phyloP scores from a whole-genome alignment of 805 yeast species.

The Brettanomyces custersianus region DNA sequence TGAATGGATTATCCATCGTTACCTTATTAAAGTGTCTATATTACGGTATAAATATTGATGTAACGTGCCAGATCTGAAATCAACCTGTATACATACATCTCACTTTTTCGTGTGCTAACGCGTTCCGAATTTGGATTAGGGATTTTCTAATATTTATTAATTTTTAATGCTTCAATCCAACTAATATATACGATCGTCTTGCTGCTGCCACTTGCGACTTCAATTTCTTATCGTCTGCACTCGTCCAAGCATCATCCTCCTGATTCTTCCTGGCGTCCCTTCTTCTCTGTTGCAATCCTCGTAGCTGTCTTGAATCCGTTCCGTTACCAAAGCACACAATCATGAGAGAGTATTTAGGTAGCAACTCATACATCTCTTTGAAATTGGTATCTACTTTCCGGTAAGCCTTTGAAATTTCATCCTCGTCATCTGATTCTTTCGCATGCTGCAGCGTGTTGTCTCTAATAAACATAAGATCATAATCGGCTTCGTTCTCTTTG shows the following conservation, averaged over 20 bases:
- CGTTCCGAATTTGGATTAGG: too few species aligned
- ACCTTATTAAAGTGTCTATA: too few species aligned
- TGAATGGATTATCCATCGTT: conserved; percentile 32
- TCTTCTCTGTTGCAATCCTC: neutral
- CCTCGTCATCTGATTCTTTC: conserved; percentile 15
- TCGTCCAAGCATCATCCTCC: neutral
- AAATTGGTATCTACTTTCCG: conserved; percentile 36
- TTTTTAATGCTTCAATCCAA: too few species aligned
- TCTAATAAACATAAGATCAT: conserved; percentile 45
- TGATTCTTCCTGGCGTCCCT: neutral
- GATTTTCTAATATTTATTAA: too few species aligned
- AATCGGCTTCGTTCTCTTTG: conserved; percentile 25
- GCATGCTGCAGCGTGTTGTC: conserved; percentile 51
- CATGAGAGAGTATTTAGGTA: conserved; percentile 54
- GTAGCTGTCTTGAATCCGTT: conserved; percentile 19
- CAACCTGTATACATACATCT: too few species aligned
- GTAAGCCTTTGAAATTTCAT: conserved; percentile 11
- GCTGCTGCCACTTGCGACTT: too few species aligned
- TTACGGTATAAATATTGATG: too few species aligned
- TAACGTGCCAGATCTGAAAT: too few species aligned
- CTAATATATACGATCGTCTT: too few species aligned
- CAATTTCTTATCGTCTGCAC: neutral
- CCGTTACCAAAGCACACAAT: conserved; percentile 54
- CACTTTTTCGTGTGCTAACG: too few species aligned
- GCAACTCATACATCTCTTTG: conserved; percentile 33